Conservation (phyloP, 345 rosid species). For the Hirschfeldia incana region DNA sequence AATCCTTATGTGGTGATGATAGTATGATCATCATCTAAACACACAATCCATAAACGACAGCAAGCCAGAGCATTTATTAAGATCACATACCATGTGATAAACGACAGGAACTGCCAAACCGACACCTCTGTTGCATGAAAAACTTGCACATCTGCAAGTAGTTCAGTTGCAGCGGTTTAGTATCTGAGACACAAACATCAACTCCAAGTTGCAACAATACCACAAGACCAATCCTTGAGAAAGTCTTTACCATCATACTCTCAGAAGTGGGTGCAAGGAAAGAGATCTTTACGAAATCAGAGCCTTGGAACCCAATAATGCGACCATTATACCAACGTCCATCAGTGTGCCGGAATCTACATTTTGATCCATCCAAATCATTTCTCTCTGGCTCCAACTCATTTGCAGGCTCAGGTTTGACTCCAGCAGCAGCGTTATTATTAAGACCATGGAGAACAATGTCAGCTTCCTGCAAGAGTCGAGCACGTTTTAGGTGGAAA, state of each 20-base stretch:
- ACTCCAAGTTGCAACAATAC: no score
- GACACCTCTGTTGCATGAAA: no score
- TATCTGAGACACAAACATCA: neutral
- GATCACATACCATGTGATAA: slow-evolving; percentile 83
- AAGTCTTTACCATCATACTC: slow-evolving; percentile 64
- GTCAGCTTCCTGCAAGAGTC: no score
- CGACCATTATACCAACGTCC: slow-evolving; percentile 97
- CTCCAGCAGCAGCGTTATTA: slow-evolving; percentile 31
- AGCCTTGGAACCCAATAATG: slow-evolving; percentile 55
- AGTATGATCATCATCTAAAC: no score
- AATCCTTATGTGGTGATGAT: no score
- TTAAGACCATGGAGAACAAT: no score
- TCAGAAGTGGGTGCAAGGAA: slow-evolving; percentile 88
- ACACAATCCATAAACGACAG: neutral
- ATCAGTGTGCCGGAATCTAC: slow-evolving; percentile 67
- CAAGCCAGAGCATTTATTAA: neutral
- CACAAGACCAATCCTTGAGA: no score
- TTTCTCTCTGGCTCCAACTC: slow-evolving; percentile 46
- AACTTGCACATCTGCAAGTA: slow-evolving; percentile 96
- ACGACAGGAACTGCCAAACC: no score
- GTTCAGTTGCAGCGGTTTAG: slow-evolving; percentile 54
- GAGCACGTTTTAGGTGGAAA: no score
- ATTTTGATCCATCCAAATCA: slow-evolving; percentile 74
- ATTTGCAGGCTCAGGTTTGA: slow-evolving; percentile 52
- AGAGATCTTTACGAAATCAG: slow-evolving; percentile 64